Evolutionary conservation across 768 basidiomycete genomes (phyloP), one percentile per base, ranked within the genome.

Genomic region (Boletus vermiculosoides): DNA sequence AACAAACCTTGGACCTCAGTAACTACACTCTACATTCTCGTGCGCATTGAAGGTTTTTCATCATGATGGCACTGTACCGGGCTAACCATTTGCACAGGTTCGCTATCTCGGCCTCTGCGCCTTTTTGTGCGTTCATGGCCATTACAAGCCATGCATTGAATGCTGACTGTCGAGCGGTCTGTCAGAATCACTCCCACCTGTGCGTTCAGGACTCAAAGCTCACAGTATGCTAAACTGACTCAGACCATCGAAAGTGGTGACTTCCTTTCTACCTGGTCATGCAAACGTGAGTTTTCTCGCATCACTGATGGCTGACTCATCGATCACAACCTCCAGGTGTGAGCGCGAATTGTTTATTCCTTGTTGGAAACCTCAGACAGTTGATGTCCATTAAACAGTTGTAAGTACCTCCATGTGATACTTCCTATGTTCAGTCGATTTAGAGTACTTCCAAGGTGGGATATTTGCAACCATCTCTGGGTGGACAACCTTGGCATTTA

Each of bases 31-130:
- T 57, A 42, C 34, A 8, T 57, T 39, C 8, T 52, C 13, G 55
- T 57, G 30, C 28, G 50, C 44, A 20, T 16, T 5, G 4, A n/a
- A 20, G 13, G 12, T 10, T 5, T 45, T 28, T 10, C 28, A 12
- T 31, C 6, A 5, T 13, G 18, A 11, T 2, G 20, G 15, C n/a
- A 23, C 22, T 16, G 11, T 40, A 22, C 39, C 12, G n/a, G 7
- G 6, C 31, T 23, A 34, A 48, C 8, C 16, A 18, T 23, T 13
- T 2, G 25, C 20, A 20, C 36, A 59, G 58, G 39, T 56, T n/a
- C 55, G 58, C 25, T 57, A 59, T 56, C 7, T 45, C 11, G 44
- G 58, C 5, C 23, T 56, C 25, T 46, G 28, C 4, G 12, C n/a
- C 1, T 37, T 46, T 15, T 48, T 59, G 54, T 56, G 11, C 22